Base-by-base conservation (phyloP, 2,329 filamentous ascomycete genomes). In the Arthrocladium fulminans region DNA sequence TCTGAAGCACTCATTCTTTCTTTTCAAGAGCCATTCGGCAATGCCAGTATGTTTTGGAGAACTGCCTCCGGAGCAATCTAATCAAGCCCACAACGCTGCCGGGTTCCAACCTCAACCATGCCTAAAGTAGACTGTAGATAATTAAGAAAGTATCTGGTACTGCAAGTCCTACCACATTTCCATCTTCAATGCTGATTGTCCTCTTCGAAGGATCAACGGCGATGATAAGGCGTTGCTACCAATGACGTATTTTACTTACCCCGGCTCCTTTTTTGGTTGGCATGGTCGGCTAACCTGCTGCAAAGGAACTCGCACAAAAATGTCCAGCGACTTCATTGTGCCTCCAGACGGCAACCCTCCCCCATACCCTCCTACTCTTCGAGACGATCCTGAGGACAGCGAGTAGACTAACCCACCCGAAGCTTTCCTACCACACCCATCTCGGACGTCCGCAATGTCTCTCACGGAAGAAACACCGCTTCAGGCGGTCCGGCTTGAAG, bases 401-500 rank as follows among this genome's bases (percentile, higher is more conserved):
- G 23, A 30, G 8, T 13, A 32, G 19, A 2, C 41, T 17, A 22
- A 34, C n/a, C 25, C 35, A 22, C 15, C 30, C 22, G 6, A 17
- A 13, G n/a, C 25, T 17, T 24, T 12, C 8, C 45, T 30, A 13
- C n/a, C 34, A 23, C 13, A 3, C n/a, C 15, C 35, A 9, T 10
- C 3, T 38, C 44, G 34, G n/a, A 19, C 15, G 3, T 37, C 41
- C 29, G 30, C 43, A 20, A 47, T 47, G 44, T 47, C 44, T n/a
- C 32, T 39, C 19, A 22, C 34, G 9, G 44, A 81, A 73, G 82
- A 87, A 67, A 71, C 72, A 67, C 80, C 86, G 67, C 77, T 94
- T 71, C 85, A 83, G 76, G 79, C 87, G 70, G 87, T 96, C 62
- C 88, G 94, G 75, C 84, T 97, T 65, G 89, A 95, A 76, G 88